Evolutionary conservation across 1,284 basidiomycete genomes (phyloP).

Genomic region (Marasmius tenuissimus): DNA sequence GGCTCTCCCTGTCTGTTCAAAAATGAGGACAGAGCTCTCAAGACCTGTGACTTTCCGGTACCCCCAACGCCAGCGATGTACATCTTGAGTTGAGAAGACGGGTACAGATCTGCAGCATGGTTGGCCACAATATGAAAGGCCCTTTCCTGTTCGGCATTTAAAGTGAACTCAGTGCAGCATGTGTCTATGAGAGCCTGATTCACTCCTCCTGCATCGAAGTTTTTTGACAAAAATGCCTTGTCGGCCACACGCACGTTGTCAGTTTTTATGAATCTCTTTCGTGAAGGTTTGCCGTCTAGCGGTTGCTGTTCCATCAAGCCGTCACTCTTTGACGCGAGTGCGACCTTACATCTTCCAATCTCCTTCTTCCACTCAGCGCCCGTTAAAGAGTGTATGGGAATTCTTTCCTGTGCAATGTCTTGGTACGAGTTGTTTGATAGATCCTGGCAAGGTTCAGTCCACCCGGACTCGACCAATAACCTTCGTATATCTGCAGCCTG

Average conservation of each 20-base stretch:
- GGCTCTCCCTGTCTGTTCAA: conserved; percentile 24
- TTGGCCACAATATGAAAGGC: conserved; percentile 28
- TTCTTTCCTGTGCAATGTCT: background rate
- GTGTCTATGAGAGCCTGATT: conserved; percentile 2
- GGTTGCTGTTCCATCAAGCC: no score
- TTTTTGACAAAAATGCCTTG: conserved; percentile 10
- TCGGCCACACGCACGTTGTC: conserved; percentile 13
- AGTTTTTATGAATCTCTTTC: background rate
- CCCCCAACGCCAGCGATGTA: conserved; percentile 12
- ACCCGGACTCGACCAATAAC: background rate
- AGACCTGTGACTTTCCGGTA: conserved; percentile 41
- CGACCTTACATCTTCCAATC: no score
- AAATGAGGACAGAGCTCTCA: conserved; percentile 31
- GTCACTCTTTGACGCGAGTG: background rate
- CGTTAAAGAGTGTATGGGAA: background rate
- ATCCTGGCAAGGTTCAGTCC: background rate
- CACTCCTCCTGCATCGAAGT: conserved; percentile 5
- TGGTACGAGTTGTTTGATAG: background rate
- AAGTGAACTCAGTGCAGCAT: conserved; percentile 10
- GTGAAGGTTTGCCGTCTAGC: background rate
- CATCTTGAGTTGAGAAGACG: conserved; percentile 10
- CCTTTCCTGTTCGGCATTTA: conserved; percentile 29
- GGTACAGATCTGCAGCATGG: conserved; percentile 20
- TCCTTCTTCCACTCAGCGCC: background rate
- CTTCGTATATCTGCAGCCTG: background rate